Conservation (phyloP, 2,329 filamentous ascomycete species). For the Aspergillus tanneri region DNA sequence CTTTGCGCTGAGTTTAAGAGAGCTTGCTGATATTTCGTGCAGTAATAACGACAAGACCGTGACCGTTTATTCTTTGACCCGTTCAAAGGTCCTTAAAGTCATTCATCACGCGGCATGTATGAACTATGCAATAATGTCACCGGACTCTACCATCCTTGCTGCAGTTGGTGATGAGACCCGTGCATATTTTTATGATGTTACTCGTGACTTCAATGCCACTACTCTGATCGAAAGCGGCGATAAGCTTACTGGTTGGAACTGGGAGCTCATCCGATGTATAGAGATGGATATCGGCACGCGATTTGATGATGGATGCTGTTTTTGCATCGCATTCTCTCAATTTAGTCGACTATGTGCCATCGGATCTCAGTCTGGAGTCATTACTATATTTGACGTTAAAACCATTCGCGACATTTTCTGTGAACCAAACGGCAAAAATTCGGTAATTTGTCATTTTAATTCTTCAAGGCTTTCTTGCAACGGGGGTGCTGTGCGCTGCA, state of each 20-base stretch:
- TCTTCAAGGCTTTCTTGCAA: conserved; percentile 72
- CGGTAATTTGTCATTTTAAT: conserved; percentile 69
- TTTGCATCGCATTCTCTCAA: conserved; percentile 51
- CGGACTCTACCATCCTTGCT: conserved; percentile 75
- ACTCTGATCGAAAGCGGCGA: conserved; percentile 31
- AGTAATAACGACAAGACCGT: conserved; percentile 94
- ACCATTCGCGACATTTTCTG: conserved; percentile 26
- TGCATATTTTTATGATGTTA: conserved; percentile 73
- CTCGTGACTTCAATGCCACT: conserved; percentile 29
- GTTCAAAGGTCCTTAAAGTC: conserved; percentile 66
- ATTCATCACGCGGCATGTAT: conserved; percentile 79
- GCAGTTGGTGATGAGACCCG: conserved; percentile 86
- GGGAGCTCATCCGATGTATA: conserved; percentile 40
- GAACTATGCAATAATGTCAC: conserved; percentile 92
- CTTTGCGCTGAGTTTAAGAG: conserved; percentile 46
- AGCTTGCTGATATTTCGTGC: conserved; percentile 57
- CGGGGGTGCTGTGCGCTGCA: conserved; percentile 79
- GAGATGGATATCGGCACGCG: conserved; percentile 43
- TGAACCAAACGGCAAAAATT: conserved; percentile 33
- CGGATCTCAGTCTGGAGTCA: conserved; percentile 50
- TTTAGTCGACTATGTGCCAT: conserved; percentile 51
- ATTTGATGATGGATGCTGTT: conserved; percentile 46
- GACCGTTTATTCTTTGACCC: conserved; percentile 73
- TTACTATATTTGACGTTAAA: conserved; percentile 47
- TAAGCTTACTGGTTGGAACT: conserved; percentile 42